Evolutionary conservation across 176 grass and related monocot species (phyloP), one percentile per base, ranked within the genome.

Genomic region (Zoysia japonica): DNA sequence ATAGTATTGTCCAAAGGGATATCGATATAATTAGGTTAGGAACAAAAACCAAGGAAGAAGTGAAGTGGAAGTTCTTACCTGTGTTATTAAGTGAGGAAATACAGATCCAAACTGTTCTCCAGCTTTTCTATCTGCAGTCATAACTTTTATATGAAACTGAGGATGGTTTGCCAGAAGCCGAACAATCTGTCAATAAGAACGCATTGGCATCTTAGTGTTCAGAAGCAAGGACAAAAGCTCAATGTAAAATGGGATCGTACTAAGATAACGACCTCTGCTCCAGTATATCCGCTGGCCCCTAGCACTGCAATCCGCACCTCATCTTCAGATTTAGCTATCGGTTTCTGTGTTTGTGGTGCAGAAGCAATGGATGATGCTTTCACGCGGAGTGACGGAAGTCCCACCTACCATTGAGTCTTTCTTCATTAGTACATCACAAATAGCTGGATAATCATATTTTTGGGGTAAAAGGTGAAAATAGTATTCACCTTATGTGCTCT

Each of bases 111-210:
- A 85, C 16, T 86, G 74, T 85, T 95, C 81, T 12, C 96, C 96
- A 47, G 90, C 92, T 89, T 99, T 98, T 86, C 92, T 94, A 67
- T 98, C 96, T 19, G 96, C 96, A 10, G 96, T 98, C 88, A 98
- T 94, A 61, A 91, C 71, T 82, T 82, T 93, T 72, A 93, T 94
- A 47, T 54, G 47, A 46, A 95, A 91, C 51, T 91, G 83, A 42
- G 96, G 96, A 46, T 98, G 96, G 68, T 89, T 94, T 54, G 92
- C 90, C 35, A 98, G 84, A 76, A 98, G 78, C 12, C 92, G 84
- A 35, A 98, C 90, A 78, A 98, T 89, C 95, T 98, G 75, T 84
- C 67, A 73, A 76, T 37, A 45, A 55, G 80, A 78, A 42, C 16
- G 2, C 56, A 47, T 17, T 14, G 53, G 12, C 2, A 78, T 38